Evolutionary conservation across 2,329 filamentous ascomycete species (phyloP).

Genomic region (Berkeleyomyces basicola): DNA sequence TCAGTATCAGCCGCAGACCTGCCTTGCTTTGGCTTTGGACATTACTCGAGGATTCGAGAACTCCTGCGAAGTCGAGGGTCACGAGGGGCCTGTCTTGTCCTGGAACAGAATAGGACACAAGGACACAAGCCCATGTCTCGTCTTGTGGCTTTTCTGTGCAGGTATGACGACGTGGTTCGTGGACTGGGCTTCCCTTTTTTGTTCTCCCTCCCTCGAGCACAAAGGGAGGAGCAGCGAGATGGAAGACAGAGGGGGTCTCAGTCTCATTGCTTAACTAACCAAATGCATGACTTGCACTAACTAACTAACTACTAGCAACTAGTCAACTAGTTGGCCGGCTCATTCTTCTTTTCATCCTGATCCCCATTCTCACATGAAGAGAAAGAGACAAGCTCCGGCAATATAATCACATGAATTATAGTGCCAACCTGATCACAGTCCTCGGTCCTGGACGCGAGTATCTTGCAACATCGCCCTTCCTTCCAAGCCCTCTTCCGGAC

Average conservation of each 20-base stretch:
- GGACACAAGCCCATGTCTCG: not conserved
- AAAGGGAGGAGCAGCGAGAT: not conserved
- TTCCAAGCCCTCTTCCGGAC: not conserved
- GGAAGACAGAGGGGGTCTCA: too few relatives aligned
- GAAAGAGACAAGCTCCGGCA: too few relatives aligned
- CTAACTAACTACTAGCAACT: too few relatives aligned
- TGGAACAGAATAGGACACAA: not conserved
- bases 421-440: not conserved
- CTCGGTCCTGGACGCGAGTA: not conserved
- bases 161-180: not conserved
- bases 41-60: not conserved
- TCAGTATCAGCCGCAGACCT: not conserved
- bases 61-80: not conserved
- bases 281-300: too few relatives aligned
- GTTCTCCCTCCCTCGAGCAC: not conserved
- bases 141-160: not conserved
- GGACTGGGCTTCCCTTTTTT: not conserved
- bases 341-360: too few relatives aligned
- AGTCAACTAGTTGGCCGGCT: too few relatives aligned
- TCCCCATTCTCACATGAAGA: too few relatives aligned
- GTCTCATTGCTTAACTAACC: not conserved
- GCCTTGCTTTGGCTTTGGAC: not conserved
- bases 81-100: not conserved
- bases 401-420: too few relatives aligned
- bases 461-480: not conserved